Conservation (phyloP, 2,329 filamentous ascomycete species). For the Fusarium heterosporum region DNA sequence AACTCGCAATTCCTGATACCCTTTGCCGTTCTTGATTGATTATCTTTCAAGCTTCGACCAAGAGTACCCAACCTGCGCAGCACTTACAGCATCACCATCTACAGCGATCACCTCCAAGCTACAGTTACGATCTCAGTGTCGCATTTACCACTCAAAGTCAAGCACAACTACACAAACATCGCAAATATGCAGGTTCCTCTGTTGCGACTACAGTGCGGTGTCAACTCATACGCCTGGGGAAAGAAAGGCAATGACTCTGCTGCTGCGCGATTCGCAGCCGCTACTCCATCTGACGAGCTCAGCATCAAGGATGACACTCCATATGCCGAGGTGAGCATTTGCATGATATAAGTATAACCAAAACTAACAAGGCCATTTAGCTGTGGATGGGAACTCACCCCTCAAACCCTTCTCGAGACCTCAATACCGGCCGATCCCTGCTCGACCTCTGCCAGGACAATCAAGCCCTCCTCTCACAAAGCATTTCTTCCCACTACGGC, state of each 20-base stretch:
- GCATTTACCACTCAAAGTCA: slow-evolving; percentile 15
- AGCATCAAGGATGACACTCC: slow-evolving; percentile 86
- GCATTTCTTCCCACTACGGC: slow-evolving; percentile 80
- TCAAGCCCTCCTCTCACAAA: slow-evolving; percentile 79
- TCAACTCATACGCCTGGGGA: slow-evolving; percentile 99
- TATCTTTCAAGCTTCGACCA: not conserved
- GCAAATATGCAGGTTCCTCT: slow-evolving; percentile 78
- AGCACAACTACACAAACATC: not conserved
- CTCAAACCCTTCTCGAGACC: slow-evolving; percentile 91
- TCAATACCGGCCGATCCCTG: slow-evolving; percentile 84
- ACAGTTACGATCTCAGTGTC: slow-evolving; percentile 4
- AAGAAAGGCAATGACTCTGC: slow-evolving; percentile 90
- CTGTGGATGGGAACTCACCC: slow-evolving; percentile 99
- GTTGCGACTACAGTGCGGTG: slow-evolving; percentile 87
- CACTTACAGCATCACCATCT: not conserved
- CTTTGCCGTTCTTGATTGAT: not conserved
- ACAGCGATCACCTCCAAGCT: not conserved
- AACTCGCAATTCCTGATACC: not conserved
- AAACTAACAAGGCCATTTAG: slow-evolving; percentile 58
- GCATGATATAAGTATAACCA: no score
- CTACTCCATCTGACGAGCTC: slow-evolving; percentile 81
- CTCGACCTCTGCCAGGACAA: slow-evolving; percentile 91
- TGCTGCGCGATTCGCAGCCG: slow-evolving; percentile 88
- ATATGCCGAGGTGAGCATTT: slow-evolving; percentile 82
- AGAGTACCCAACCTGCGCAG: not conserved